Base-by-base conservation (phyloP, 2,329 filamentous ascomycete genomes). In the Canariomyces notabilis region DNA sequence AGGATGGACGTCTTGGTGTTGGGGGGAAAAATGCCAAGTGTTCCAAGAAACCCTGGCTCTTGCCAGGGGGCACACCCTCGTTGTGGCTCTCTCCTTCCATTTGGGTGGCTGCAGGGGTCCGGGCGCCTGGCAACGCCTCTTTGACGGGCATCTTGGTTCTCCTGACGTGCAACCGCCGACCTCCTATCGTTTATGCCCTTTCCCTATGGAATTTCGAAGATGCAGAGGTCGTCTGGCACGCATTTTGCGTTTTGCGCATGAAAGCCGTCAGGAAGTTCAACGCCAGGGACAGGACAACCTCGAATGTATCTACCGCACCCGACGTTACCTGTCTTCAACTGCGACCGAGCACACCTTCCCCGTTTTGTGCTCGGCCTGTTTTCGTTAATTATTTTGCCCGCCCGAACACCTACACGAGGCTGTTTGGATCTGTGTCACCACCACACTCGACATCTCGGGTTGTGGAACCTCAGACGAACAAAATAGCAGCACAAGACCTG, bases 381-480 rank as follows among this genome's bases (percentile, higher is more conserved):
- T 46, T 44, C 35, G 21, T 35, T 20, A 15, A 12, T 31, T 29
- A 29, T 41, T 29, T 9, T 5, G 26, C 26, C 29, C 48, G n/a
- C n/a, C n/a, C n/a, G n/a, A n/a, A n/a, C 20, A 26, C 37, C 22
- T 26, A 21, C 19, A 20, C 37, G 32, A 35, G 19, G 34, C 29
- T 31, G 42, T 42, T 37, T 44, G 37, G 16, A 9, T 12, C 23
- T 32, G 37, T 36, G 21, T 23, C 34, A 36, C 20, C 38, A 26
- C 16, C 18, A 18, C 12, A 39, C 42, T 34, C 29, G 21, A 32
- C 29, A 32, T 33, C 38, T 48, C 9, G 21, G 35, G 33, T 41
- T 53, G 51, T 53, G 40, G 11, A 29, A 51, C 51, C 16, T 37
- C 31, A 21, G n/a, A 14, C 22, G 44, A 48, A 42, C 35, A 48